phyloP scores from a whole-genome alignment of 495 filamentous ascomycete genomes.

The Oidiodendron maius region DNA sequence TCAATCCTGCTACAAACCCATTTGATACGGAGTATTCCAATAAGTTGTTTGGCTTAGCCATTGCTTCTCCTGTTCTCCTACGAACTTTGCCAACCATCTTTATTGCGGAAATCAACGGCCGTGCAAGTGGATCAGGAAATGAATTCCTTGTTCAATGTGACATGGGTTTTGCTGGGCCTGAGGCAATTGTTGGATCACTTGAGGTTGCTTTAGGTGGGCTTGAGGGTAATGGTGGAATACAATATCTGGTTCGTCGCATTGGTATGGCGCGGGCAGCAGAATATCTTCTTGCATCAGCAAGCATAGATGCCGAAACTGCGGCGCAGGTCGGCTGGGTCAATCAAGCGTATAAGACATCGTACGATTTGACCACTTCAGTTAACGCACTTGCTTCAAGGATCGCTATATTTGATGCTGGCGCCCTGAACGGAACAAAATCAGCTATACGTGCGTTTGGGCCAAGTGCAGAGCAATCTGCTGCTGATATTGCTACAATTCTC shows the following conservation, averaged over 20 bases:
- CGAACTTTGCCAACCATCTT: conserved; percentile 19
- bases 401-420: conserved; percentile 2
- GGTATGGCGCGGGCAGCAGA: background rate
- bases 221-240: background rate
- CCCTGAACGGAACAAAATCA: conserved; percentile 7
- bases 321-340: conserved; percentile 14
- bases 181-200: conserved; percentile 13
- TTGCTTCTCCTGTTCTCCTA: conserved; percentile 3
- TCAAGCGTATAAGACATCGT: conserved; percentile 5
- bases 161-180: conserved; percentile 24
- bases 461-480: background rate
- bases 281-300: background rate
- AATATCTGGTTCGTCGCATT: background rate
- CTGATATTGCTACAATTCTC: background rate
- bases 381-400: conserved; percentile 3
- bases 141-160: conserved; percentile 22
- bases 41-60: background rate
- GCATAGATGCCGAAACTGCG: background rate
- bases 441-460: conserved; percentile 1
- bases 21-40: background rate
- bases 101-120: conserved; percentile 26
- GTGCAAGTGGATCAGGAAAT: conserved; percentile 20
- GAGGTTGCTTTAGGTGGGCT: conserved; percentile 7
- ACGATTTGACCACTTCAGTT: conserved; percentile 6
- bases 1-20: conserved; percentile 1